phyloP scores from a whole-genome alignment of 176 grass and related monocot species.

The Hordeum marinum region DNA sequence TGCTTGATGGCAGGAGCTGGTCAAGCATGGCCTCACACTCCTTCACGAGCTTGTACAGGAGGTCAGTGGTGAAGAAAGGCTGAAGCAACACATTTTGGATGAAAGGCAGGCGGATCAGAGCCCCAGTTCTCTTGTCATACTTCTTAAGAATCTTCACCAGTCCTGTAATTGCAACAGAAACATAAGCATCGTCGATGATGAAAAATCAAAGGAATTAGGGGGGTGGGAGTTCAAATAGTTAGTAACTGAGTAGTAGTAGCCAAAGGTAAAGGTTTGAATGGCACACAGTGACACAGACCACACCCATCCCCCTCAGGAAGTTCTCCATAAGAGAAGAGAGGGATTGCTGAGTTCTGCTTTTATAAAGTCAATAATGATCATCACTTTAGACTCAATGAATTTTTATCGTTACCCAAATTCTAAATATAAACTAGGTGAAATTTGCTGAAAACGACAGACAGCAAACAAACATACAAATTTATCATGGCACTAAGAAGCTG shows the following conservation, averaged over 20 bases:
- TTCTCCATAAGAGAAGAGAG: neutral
- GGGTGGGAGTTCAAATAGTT: neutral
- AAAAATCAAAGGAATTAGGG: neutral
- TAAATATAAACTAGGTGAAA: neutral
- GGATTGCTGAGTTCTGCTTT: neutral
- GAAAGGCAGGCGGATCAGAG: slow-evolving; percentile 74
- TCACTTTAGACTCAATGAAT: neutral
- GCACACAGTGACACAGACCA: no score
- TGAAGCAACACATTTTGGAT: slow-evolving; percentile 93
- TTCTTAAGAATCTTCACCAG: slow-evolving; percentile 98
- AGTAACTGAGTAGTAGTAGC: neutral
- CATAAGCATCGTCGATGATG: neutral
- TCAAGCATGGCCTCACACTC: slow-evolving; percentile 85
- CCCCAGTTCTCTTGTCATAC: slow-evolving; percentile 95
- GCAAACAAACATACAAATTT: neutral
- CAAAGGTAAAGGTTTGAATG: neutral
- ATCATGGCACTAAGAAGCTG: neutral
- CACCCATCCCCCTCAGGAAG: neutral
- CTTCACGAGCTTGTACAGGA: slow-evolving; percentile 86
- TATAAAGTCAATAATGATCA: neutral
- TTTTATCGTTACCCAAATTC: neutral
- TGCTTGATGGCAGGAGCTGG: slow-evolving; percentile 50
- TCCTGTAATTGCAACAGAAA: slow-evolving; percentile 40
- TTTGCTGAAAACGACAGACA: neutral
- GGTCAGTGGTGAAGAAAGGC: slow-evolving; percentile 92